Evolutionary conservation across 768 basidiomycete genomes (phyloP), one percentile per base, ranked within the genome.

Genomic region (Rhodotorula babjevae): DNA sequence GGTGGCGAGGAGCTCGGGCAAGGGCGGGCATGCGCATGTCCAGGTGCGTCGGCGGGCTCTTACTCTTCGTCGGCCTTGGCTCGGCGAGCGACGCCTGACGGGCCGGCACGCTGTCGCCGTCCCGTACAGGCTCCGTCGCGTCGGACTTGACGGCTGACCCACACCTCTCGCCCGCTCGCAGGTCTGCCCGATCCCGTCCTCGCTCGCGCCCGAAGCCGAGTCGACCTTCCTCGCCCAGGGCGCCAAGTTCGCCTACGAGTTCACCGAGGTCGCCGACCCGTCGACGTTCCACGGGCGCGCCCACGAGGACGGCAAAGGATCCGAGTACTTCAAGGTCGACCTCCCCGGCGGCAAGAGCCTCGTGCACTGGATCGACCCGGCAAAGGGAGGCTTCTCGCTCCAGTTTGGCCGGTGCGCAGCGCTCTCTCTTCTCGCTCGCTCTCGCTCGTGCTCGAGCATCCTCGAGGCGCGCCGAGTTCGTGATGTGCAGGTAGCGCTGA

Each of bases 21-120:
- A 90, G 81, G 94, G 93, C 18, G 95, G 93, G 0, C 96, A 99
- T 78, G 93, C 93, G 23, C 95, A 98, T 81, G 84, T 96, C 15
- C 96, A 98, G 80, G 88, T 86, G 49, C 42, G 74, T 67, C 16
- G 31, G 14, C 21, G 5, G n/a, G n/a, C n/a, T n/a, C n/a, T n/a
- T n/a, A n/a, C n/a, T n/a, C n/a, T n/a, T 57, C 31, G 44, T 46
- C 36, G 36, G 36, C 9, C 36, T 36, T 9, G 36, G 36, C 36
- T 36, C 36, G 36, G 4, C 36, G 36, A 36, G 36, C 36, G 36
- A 36, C 36, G 36, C 36, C 36, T 9, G 36, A 5, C 36, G 36
- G 36, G 36, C 36, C 36, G 36, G 36, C 36, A 9, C 9, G 5
- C 36, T 36, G 36, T 36, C 36, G 36, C 36, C 36, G 36, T 36